Evolutionary conservation across 2,329 filamentous ascomycete genomes (phyloP).

Genomic region (Botrytis deweyae): DNA sequence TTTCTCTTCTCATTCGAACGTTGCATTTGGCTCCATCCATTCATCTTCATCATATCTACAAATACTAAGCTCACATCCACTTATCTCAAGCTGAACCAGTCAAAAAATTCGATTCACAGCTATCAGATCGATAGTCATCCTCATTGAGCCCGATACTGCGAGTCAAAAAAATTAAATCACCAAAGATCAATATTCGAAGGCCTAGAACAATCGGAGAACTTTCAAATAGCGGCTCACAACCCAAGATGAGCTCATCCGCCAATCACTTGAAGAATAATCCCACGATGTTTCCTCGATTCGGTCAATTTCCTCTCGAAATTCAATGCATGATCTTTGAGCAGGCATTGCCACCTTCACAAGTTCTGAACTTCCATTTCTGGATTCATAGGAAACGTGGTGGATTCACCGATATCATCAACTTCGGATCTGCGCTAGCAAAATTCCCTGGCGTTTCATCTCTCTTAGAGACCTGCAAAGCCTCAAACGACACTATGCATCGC

Average conservation of each 20-base stretch:
- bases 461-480: not conserved
- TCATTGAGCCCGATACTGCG: not conserved
- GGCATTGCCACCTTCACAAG: not conserved
- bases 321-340: not conserved
- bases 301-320: not conserved
- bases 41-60: not conserved
- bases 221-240: accelerated
- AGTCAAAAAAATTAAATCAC: not conserved
- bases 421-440: not conserved
- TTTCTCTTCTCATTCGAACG: accelerated
- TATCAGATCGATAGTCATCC: not conserved
- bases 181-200: not conserved
- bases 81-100: not conserved
- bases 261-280: accelerated
- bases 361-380: not conserved
- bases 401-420: not conserved
- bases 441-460: not conserved
- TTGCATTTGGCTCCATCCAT: not conserved
- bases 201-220: not conserved
- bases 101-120: not conserved
- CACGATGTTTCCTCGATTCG: not conserved
- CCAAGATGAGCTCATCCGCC: accelerated
- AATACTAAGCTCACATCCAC: no score
- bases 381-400: not conserved
- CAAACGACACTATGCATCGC: not conserved